Evolutionary conservation across 768 basidiomycete genomes (phyloP).

Genomic region (Coprinopsis strossmayeri): DNA sequence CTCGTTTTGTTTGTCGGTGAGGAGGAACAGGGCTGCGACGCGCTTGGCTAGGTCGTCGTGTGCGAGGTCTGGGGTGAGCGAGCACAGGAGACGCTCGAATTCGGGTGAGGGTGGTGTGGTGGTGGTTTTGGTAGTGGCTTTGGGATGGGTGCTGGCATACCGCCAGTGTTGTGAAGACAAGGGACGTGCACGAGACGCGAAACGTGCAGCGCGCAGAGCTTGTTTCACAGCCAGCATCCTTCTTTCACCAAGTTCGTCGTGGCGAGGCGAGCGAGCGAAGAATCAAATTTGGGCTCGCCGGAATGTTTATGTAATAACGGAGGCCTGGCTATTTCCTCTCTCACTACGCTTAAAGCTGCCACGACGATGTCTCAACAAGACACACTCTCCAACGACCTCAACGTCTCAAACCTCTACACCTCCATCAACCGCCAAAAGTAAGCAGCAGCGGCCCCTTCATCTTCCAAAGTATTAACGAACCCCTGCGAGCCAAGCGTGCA

Average conservation of each 20-base stretch:
- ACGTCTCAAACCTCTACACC: constrained; percentile 48
- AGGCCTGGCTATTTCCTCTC: no score
- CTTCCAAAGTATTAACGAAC: no score
- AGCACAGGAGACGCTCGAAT: constrained; percentile 17
- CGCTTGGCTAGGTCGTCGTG: constrained; percentile 17
- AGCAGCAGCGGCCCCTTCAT: no score
- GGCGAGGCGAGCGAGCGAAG: no score
- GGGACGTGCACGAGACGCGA: constrained; percentile 11
- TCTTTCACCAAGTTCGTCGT: no score
- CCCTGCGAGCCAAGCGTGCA: constrained; percentile 51
- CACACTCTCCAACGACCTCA: constrained; percentile 30
- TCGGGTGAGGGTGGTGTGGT: constrained; percentile 10
- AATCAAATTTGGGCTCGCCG: neutral
- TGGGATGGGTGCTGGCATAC: constrained; percentile 7
- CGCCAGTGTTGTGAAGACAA: neutral
- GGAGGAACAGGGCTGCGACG: constrained; percentile 14
- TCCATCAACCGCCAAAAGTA: constrained; percentile 66
- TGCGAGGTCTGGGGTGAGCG: constrained; percentile 16
- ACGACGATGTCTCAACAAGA: neutral
- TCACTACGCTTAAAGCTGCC: neutral
- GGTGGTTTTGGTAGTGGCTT: no score
- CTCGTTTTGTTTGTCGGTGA: constrained; percentile 12
- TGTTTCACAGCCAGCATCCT: constrained; percentile 18
- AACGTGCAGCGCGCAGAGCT: constrained; percentile 24
- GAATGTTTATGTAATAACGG: no score